These are phyloP conservation scores for Cladosporium sp. DNA, from an alignment of 2,329 filamentous ascomycete species.

Conservation along the genomic window DNA sequence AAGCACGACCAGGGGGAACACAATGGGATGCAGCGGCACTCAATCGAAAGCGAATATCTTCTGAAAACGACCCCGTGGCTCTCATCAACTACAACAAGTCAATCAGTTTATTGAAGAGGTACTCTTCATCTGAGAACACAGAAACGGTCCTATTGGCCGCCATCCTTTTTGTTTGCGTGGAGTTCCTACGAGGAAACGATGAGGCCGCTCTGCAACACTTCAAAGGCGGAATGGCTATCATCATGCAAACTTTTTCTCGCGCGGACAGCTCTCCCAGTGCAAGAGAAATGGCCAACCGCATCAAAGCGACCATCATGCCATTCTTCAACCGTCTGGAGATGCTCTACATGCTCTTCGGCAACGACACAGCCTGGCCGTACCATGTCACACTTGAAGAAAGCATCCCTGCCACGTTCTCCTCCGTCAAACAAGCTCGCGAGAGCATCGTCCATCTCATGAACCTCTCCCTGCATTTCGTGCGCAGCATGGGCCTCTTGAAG, in stretches of 20 bases:
- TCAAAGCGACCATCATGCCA: constrained; percentile 2
- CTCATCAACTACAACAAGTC: constrained; percentile 11
- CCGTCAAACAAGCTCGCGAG: constrained; percentile 1
- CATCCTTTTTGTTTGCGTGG: constrained; percentile 13
- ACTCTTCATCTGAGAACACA: neutral
- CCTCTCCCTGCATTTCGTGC: constrained; percentile 2
- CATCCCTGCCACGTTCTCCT: constrained; percentile 5
- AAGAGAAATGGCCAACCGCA: neutral
- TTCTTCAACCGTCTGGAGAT: constrained; percentile 12
- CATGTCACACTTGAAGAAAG: neutral
- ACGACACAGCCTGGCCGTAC: neutral
- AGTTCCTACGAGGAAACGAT: constrained; percentile 7
- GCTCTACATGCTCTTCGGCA: constrained; percentile 5
- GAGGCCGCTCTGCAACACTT: constrained; percentile 6
- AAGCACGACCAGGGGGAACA: no score
- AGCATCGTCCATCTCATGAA: constrained; percentile 13
- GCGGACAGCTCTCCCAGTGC: neutral
- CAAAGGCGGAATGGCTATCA: constrained; percentile 7
- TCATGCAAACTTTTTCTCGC: neutral
- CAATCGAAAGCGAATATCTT: no score
- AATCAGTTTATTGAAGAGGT: neutral
- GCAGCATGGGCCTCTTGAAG: neutral
- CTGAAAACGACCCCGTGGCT: neutral
- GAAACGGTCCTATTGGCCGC: constrained; percentile 5
- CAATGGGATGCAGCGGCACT: no score